Base-by-base conservation (phyloP, 495 filamentous ascomycete genomes). In the Aspergillus haitiensis region DNA sequence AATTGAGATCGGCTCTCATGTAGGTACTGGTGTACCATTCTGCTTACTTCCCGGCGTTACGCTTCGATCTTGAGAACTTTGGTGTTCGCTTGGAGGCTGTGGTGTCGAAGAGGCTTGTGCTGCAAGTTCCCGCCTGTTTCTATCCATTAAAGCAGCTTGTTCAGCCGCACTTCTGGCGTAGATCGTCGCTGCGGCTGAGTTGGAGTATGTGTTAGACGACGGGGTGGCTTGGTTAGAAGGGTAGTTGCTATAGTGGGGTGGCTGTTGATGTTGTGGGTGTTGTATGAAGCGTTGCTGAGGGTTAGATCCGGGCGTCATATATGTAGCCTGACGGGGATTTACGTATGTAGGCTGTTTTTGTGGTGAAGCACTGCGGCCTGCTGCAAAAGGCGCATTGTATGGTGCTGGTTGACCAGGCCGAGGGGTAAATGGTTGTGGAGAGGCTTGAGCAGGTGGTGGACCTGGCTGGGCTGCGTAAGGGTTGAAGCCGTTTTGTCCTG, bases 121-220 rank as follows among this genome's bases (percentile, higher is more conserved):
- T 6, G 72, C 76, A 45, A 78, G 49, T 57, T 82, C 77, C 32
- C 74, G 70, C 65, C 74, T 81, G 40, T 78, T 73, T 42, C 72
- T 66, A 36, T 79, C 74, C 71, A 79, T 77, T 51, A 78, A 45
- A 3, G 70, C 67, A n/a, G 76, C 74, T 65, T 80, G 79, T 57
- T 81, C 79, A 21, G 75, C 73, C 5, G 75, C 75, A 67, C 69
- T 81, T 44, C 75, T 70, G 52, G 74, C 70, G 56, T 77, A 75
- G 6, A 69, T 69, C n/a, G 68, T 68, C 44, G 77, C 71, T 32
- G 75, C 72, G 45, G 76, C 70, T 27, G 72, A 76, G 49, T 73
- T 75, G 18, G 74, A 65, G 60, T 80, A 78, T 36, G 68, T 60
- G 33, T 60, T 64, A 13, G 76, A 70, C 35, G 71, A 64, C n/a